These are phyloP conservation scores for Neonectria ditissima DNA, from an alignment of 2,329 filamentous ascomycete genomes.

Conservation along the genomic window DNA sequence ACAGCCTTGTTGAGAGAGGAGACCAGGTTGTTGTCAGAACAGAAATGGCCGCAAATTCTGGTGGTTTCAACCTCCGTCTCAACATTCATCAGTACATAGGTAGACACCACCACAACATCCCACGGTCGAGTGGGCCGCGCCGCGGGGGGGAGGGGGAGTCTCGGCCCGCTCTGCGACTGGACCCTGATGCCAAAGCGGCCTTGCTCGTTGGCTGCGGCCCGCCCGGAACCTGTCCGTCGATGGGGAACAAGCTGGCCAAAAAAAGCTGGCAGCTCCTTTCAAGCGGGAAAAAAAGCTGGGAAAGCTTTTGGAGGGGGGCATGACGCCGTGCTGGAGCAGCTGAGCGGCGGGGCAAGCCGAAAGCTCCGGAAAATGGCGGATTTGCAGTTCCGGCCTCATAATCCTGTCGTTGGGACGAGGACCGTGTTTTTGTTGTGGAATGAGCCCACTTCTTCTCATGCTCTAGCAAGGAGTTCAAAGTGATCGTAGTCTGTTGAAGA, in stretches of 20 bases:
- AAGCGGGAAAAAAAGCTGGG: slow-evolving; percentile 1
- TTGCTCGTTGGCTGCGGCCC: slow-evolving; percentile 40
- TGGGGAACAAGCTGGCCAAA: not conserved
- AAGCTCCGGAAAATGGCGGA: not conserved
- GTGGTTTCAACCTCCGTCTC: slow-evolving; percentile 9
- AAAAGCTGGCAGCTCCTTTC: not conserved
- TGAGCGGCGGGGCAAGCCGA: not conserved
- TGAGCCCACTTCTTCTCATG: slow-evolving; percentile 1
- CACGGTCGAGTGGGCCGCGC: not conserved
- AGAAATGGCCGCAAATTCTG: too few relatives aligned
- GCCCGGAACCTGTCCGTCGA: slow-evolving; percentile 37
- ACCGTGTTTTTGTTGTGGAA: slow-evolving; percentile 8
- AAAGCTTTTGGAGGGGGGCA: slow-evolving; percentile 1
- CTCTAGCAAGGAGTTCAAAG: not conserved
- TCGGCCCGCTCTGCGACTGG: slow-evolving; percentile 21
- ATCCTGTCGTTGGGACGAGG: not conserved
- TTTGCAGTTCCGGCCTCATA: not conserved
- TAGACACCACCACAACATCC: not conserved
- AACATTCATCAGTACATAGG: not conserved
- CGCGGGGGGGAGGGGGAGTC: too few relatives aligned
- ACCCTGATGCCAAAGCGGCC: slow-evolving; percentile 40
- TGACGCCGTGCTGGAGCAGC: not conserved
- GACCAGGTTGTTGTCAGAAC: too few relatives aligned
- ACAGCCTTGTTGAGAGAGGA: too few relatives aligned
- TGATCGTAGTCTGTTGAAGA: not conserved